Percentiles rank a stretch among this genome's conserved stretches.
Conservation (phyloP, 768 basidiomycete genomes). For the Glaciozyma martinii region DNA sequence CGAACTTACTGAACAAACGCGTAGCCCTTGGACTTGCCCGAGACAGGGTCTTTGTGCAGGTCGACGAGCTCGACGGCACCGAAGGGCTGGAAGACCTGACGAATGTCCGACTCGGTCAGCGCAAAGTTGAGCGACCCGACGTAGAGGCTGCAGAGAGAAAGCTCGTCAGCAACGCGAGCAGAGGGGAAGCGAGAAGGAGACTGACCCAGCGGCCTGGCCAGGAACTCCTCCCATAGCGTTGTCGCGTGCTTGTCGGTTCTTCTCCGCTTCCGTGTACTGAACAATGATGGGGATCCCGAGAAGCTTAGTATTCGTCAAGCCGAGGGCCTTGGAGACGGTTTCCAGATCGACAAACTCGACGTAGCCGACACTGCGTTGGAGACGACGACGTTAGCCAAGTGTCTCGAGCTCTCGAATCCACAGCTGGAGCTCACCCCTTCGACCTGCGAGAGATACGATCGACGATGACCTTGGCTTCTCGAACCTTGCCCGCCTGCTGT, state of each 20-base stretch:
- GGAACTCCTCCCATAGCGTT: neutral
- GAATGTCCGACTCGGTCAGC: constrained; percentile 91
- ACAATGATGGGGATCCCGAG: constrained; percentile 98
- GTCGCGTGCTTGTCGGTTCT: constrained; percentile 43
- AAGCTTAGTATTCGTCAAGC: constrained; percentile 84
- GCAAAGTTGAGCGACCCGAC: constrained; percentile 96
- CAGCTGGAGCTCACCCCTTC: constrained; percentile 65
- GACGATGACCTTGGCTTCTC: constrained; percentile 93
- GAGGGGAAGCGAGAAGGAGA: neutral
- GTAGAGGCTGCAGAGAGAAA: constrained; percentile 60
- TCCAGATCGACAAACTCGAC: constrained; percentile 91
- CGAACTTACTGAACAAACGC: constrained; percentile 81
- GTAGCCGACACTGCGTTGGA: constrained; percentile 71
- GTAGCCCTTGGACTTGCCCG: constrained; percentile 93
- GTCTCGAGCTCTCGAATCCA: constrained; percentile 2
- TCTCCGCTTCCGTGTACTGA: constrained; percentile 92
- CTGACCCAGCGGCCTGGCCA: constrained; percentile 26
- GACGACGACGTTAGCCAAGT: neutral
- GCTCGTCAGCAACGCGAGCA: neutral
- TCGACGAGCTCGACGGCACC: constrained; percentile 98
- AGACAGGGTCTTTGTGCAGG: constrained; percentile 87
- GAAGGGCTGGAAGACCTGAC: constrained; percentile 98
- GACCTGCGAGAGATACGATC: constrained; percentile 89
- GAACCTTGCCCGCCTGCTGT: constrained; percentile 85
- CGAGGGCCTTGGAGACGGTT: constrained; percentile 79